phyloP scores from a whole-genome alignment of 129 eudicot species.

The Helianthus annuus region DNA sequence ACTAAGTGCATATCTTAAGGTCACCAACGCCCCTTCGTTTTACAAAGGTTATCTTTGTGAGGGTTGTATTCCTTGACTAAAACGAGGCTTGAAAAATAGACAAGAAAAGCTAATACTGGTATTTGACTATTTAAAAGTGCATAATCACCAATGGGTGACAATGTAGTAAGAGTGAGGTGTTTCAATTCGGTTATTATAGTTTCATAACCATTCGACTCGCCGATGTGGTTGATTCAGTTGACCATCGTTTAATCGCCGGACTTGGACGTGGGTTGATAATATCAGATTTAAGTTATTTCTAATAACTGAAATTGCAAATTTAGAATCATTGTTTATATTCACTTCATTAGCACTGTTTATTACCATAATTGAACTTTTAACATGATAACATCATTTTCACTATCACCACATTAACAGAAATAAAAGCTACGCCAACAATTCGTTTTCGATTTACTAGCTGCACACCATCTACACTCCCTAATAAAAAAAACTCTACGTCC shows the following conservation, averaged over 20 bases:
- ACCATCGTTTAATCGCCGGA: no score
- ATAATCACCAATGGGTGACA: slow-evolving; percentile 1
- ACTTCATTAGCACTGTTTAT: no score
- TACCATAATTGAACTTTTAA: no score
- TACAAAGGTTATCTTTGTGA: slow-evolving; percentile 1
- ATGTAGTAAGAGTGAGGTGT: background rate
- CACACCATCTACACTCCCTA: slow-evolving; percentile 6
- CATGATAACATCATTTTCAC: no score
- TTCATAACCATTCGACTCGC: no score
- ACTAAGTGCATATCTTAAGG: background rate
- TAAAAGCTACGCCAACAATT: background rate
- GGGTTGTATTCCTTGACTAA: background rate
- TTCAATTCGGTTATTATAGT: no score
- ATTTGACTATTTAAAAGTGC: slow-evolving; percentile 10
- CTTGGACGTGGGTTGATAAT: background rate
- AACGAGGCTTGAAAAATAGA: background rate
- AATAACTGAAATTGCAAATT: background rate
- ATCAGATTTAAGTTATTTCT: slow-evolving; percentile 6
- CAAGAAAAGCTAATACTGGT: background rate
- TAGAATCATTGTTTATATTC: no score
- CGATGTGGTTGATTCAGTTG: no score
- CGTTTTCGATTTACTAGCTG: background rate
- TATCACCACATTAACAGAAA: background rate
- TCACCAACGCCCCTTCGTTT: background rate
- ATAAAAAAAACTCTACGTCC: background rate